A percentile compares a stretch with the other conserved stretches of the same genome.
These are phyloP conservation scores for Inonotus obliquus DNA, from an alignment of 1,284 basidiomycete genomes.

Conservation along the genomic window DNA sequence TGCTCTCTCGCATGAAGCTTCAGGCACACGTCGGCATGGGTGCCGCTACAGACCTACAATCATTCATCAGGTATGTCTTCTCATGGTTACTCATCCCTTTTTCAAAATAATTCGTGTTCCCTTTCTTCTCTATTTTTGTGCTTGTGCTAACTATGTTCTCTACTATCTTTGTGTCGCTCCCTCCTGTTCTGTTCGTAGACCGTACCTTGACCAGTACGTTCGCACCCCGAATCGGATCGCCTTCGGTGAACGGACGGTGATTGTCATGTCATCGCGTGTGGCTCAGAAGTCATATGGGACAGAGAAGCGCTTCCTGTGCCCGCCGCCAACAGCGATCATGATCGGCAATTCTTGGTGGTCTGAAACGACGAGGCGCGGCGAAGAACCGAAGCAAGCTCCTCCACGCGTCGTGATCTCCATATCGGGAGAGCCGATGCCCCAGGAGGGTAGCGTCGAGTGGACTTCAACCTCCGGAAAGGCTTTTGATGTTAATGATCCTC, in stretches of 20 bases:
- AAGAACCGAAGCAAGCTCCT: constrained; percentile 69
- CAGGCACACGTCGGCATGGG: constrained; percentile 52
- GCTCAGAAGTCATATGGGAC: constrained; percentile 97
- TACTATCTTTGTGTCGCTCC: too few species aligned
- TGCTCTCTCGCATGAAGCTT: constrained; percentile 60
- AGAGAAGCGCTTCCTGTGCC: constrained; percentile 95
- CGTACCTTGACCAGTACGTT: constrained; percentile 81
- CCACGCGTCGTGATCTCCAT: constrained; percentile 88
- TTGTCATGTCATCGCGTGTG: constrained; percentile 95
- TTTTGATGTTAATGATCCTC: constrained; percentile 78
- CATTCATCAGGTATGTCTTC: constrained; percentile 65
- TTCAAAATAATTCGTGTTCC: neutral
- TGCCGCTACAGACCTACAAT: constrained; percentile 64
- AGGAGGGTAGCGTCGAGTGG: constrained; percentile 83
- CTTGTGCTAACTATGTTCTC: neutral
- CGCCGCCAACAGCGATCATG: constrained; percentile 92
- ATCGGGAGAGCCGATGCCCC: constrained; percentile 82
- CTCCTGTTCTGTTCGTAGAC: constrained; percentile 45
- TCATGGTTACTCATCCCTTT: constrained; percentile 1
- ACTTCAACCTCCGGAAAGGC: constrained; percentile 75
- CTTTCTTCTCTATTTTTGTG: constrained; percentile 4
- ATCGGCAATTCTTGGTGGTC: constrained; percentile 96
- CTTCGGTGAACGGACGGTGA: constrained; percentile 88
- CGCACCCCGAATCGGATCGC: constrained; percentile 81
- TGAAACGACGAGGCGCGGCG: constrained; percentile 62